Percentiles rank a stretch among this genome's conserved stretches.
These are phyloP conservation scores for Tephrocybe sp. DNA, from an alignment of 768 basidiomycete species.

Conservation along the genomic window DNA sequence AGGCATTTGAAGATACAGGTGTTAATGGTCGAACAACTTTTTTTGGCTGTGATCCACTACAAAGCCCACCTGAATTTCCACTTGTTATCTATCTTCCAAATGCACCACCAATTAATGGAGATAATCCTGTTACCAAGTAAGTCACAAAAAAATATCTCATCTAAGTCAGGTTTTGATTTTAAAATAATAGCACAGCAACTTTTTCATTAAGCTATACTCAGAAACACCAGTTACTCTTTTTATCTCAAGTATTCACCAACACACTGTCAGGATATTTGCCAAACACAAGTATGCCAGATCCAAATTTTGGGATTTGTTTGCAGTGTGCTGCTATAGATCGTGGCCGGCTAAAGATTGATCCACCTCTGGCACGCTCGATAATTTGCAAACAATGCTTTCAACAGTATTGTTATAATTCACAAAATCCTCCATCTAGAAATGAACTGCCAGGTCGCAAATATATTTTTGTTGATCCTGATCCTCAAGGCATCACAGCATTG, in stretches of 20 bases:
- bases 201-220: conserved; percentile 59
- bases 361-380: conserved; percentile 35
- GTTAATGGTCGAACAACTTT: conserved; percentile 71
- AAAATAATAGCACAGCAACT: conserved; percentile 44
- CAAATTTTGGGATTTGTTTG: conserved; percentile 63
- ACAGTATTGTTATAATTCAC: conserved; percentile 54
- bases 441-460: conserved; percentile 44
- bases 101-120: conserved; percentile 64
- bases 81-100: conserved; percentile 76
- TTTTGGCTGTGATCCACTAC: conserved; percentile 68
- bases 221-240: conserved; percentile 51
- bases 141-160: conserved; percentile 1
- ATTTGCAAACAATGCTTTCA: conserved; percentile 44
- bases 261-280: conserved; percentile 59
- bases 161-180: conserved; percentile 4
- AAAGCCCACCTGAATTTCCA: conserved; percentile 54
- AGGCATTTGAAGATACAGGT: conserved; percentile 55
- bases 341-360: conserved; percentile 37
- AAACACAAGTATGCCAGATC: conserved; percentile 56
- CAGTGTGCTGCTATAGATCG: conserved; percentile 62
- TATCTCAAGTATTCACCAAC: conserved; percentile 59
- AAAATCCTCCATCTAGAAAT: conserved; percentile 37
- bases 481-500: conserved; percentile 41
- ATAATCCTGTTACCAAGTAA: conserved; percentile 65
- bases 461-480: conserved; percentile 54